Base-by-base conservation (phyloP, 2,329 filamentous ascomycete genomes). In the Aureobasidium sp. region DNA sequence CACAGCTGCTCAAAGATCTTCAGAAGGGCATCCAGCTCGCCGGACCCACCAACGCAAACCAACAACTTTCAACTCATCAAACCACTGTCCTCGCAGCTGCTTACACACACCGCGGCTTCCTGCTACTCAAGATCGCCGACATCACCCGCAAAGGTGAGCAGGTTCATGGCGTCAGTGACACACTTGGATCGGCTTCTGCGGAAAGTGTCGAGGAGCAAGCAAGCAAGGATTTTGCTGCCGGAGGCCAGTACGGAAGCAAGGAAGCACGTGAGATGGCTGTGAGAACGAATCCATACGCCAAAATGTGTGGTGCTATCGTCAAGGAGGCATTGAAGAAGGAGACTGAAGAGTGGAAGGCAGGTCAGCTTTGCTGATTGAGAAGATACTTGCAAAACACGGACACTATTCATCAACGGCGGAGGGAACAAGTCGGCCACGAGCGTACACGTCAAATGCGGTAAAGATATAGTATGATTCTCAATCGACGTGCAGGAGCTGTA, bases 51-150 rank as follows among this genome's bases (percentile, higher is more conserved):
- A 79, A 76, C 0, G 71, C 79, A 1, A 76, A 76, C 27, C 74
- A 78, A 1, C 74, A 58, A 35, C 82, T 15, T 76, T 91, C 37
- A 90, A 87, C 2, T 79, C 81, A 85, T 57, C 82, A 84, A 33
- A 85, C 83, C 12, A 85, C 82, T 62, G 86, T 88, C 0, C 75
- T 93, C 9, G 84, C 86, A 1, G 83, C 86, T 66, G 85, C 87
- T 5, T 83, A 89, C 67, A 91, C 88, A 0, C 89, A 92, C 71
- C 81, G 87, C 53, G 88, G 73, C 3, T 74, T 75, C 37, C 62
- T 76, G n/a, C 72, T 76, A 40, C 62, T 75, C 1, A 75, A 74
- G 62, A 72, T 76, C 0, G 74, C 73, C 1, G 74, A 76, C 17
- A 40, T 71, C 49, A 37, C 39, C 64, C 60, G 6, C 40, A 47